Evolutionary conservation across 1,284 basidiomycete species (phyloP), one percentile per base, ranked within the genome.

Genomic region (Irpex sp.): DNA sequence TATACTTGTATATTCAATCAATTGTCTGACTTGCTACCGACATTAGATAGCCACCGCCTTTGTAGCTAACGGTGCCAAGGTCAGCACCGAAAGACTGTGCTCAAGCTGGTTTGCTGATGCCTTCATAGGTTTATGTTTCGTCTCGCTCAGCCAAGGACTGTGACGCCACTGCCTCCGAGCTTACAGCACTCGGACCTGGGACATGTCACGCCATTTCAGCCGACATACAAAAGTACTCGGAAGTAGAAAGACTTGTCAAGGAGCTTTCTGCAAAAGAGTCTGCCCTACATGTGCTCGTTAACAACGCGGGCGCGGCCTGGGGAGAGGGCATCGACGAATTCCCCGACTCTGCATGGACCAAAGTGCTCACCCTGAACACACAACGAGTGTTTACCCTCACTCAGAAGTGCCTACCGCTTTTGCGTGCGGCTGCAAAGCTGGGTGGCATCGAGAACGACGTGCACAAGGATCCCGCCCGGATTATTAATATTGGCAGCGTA

Each of bases 281-380:
- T 57, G 79, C 70, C 6, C 72, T 88, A 39, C 79, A 88, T 67
- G 80, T 88, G 9, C 78, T 88, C 5, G 81, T 89, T 61, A 88
- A 90, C 73, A 90, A 90, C 64, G 85, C 85, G 2, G 88, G 87
- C 3, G 84, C 82, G 18, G 81, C 82, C 16, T 88, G 87, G 87
- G 84, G 82, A 19, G 82, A 80, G 10, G 64, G 75, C 10, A 73
- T 88, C 58, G 83, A 84, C 56, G 77, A 80, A 5, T 85, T 85
- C 70, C 81, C 83, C 51, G 83, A 85, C 62, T 71, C 74, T 1
- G 82, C 80, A 4, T 84, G 81, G 65, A 77, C 78, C n/a, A 85
- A 86, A 69, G 74, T 90, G 56, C 70, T 90, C 56, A 87, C 80
- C 8, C 74, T 90, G 58, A 89, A 90, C 71, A 70, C 89, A 23